Percentiles rank a stretch among this genome's conserved stretches.
These are phyloP conservation scores for Aeminium ludgeri DNA, from an alignment of 495 filamentous ascomycete species.

Conservation along the genomic window DNA sequence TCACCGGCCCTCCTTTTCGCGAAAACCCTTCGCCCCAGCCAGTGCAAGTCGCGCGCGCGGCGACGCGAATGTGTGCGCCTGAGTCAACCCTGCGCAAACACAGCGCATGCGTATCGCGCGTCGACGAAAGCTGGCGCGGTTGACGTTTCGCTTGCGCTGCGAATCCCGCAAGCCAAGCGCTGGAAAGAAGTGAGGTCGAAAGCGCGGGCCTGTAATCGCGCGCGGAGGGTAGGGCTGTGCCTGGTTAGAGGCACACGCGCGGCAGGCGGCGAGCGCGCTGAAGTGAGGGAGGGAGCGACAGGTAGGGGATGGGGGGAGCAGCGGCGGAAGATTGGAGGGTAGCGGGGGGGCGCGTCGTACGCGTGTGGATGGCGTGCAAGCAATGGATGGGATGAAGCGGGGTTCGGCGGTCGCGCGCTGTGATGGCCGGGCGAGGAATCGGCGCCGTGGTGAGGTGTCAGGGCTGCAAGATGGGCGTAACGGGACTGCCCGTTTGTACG, in stretches of 20 bases:
- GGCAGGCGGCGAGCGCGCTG: background rate
- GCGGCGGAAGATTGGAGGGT: background rate
- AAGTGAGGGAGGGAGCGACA: constrained; percentile 58
- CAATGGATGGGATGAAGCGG: constrained; percentile 56
- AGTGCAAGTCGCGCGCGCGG: no score
- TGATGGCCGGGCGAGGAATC: constrained; percentile 74
- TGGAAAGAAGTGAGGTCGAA: constrained; percentile 61
- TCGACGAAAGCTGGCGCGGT: constrained; percentile 59
- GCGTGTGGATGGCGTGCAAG: constrained; percentile 69
- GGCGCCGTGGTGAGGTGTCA: no score
- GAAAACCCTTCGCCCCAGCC: no score
- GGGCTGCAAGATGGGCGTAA: no score
- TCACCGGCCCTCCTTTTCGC: no score
- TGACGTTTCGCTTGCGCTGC: constrained; percentile 38
- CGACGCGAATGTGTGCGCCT: no score
- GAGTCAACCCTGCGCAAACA: no score
- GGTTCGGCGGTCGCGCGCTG: constrained; percentile 35
- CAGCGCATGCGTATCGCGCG: no score
- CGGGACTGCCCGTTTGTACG: no score
- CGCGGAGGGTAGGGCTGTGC: constrained; percentile 7
- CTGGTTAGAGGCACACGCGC: background rate
- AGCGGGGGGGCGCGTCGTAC: constrained; percentile 60
- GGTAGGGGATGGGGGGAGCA: background rate
- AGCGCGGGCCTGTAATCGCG: constrained; percentile 38
- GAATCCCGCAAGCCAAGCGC: no score